A percentile compares a stretch with the other conserved stretches of the same genome.
These are phyloP conservation scores for Aspergillus intermedius DNA, from an alignment of 2,329 filamentous ascomycete species.

Conservation along the genomic window DNA sequence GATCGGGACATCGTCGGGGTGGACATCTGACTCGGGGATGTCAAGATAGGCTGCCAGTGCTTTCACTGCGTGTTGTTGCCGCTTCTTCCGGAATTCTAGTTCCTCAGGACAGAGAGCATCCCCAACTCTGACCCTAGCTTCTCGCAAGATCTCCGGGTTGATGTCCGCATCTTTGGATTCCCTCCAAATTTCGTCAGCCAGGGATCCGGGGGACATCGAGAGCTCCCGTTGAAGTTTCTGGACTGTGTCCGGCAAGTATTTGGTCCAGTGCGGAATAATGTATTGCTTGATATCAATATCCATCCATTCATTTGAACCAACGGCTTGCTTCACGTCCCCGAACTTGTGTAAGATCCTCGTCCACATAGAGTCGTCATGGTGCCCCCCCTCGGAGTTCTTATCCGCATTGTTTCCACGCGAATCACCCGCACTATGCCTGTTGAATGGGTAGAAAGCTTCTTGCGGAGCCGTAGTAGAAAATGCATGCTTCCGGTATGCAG, in stretches of 20 bases:
- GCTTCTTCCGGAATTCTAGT: conserved; percentile 62
- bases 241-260: conserved; percentile 65
- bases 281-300: conserved; percentile 55
- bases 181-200: conserved; percentile 88
- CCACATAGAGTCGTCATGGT: conserved; percentile 37
- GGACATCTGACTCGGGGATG: conserved; percentile 70
- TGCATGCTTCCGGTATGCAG: conserved; percentile 15
- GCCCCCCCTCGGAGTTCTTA: conserved; percentile 3
- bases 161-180: conserved; percentile 78
- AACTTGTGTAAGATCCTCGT: conserved; percentile 46
- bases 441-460: conserved; percentile 9
- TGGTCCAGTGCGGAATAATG: conserved; percentile 78
- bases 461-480: conserved; percentile 18
- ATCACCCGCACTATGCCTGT: conserved; percentile 8
- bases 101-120: conserved; percentile 77
- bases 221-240: conserved; percentile 81
- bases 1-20: conserved; percentile 84
- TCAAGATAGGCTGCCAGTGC: conserved; percentile 78
- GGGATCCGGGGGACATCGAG: conserved; percentile 76
- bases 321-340: conserved; percentile 33
- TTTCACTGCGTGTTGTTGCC: conserved; percentile 61
- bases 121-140: conserved; percentile 76
- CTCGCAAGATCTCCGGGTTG: conserved; percentile 80
- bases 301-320: conserved; percentile 37
- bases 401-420: conserved; percentile 8